phyloP scores from a whole-genome alignment of 2,329 filamentous ascomycete species.

The Mycosphaerelloides madeirae region DNA sequence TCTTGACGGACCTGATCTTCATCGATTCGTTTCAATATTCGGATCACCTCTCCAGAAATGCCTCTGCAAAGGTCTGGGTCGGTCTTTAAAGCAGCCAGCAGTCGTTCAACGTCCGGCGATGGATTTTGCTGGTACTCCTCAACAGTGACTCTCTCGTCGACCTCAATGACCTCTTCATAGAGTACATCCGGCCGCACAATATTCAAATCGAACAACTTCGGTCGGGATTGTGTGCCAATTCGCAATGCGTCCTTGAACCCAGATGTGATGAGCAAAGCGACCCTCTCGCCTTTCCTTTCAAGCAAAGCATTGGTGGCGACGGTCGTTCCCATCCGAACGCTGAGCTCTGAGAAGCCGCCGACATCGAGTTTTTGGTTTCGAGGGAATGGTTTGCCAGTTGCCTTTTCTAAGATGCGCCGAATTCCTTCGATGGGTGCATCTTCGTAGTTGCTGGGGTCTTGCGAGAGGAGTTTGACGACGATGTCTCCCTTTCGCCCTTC shows the following conservation, averaged over 20 bases:
- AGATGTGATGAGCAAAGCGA: conserved; percentile 75
- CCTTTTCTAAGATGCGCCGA: conserved; percentile 28
- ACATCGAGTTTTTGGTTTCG: conserved; percentile 23
- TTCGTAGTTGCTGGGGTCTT: conserved; percentile 29
- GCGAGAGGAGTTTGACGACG: conserved; percentile 29
- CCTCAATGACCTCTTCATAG: conserved; percentile 73
- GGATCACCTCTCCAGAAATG: conserved; percentile 67
- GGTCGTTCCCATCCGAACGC: conserved; percentile 53
- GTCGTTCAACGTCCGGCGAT: conserved; percentile 36
- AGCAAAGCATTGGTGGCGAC: conserved; percentile 86
- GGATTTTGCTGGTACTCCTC: conserved; percentile 68
- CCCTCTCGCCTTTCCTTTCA: conserved; percentile 80
- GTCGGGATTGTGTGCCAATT: conserved; percentile 83
- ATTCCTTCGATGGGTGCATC: conserved; percentile 34
- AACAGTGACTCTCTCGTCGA: conserved; percentile 80
- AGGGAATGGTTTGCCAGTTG: conserved; percentile 18
- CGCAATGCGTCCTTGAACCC: conserved; percentile 79
- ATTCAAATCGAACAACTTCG: conserved; percentile 81
- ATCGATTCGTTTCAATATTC: conserved; percentile 59
- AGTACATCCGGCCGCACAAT: conserved; percentile 80
- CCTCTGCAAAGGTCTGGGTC: conserved; percentile 61
- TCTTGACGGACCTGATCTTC: conserved; percentile 52
- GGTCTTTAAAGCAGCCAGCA: conserved; percentile 17
- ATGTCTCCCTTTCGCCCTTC: conserved; percentile 21
- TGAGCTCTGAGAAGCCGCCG: conserved; percentile 18